Evolutionary conservation across 2,329 filamentous ascomycete species (phyloP).

Genomic region (Paramyrothecium sp.): DNA sequence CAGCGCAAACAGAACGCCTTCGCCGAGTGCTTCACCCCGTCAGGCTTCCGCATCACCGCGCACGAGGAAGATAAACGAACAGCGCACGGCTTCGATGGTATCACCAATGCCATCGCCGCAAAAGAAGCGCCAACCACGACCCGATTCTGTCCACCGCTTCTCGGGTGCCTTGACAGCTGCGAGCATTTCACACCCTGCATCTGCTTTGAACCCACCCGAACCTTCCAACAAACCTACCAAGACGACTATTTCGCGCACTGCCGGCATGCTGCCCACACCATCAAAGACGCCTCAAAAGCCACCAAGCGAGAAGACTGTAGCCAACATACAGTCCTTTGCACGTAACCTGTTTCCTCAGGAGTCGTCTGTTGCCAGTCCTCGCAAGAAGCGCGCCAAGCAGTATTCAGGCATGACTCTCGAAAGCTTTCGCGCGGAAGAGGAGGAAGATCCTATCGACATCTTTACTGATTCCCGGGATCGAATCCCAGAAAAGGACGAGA

Average conservation of each 20-base stretch:
- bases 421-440: slow-evolving; percentile 58
- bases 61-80: slow-evolving; percentile 28
- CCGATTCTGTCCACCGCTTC: slow-evolving; percentile 46
- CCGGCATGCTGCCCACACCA: slow-evolving; percentile 71
- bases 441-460: slow-evolving; percentile 63
- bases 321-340: slow-evolving; percentile 53
- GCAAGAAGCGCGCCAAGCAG: slow-evolving; percentile 57
- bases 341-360: slow-evolving; percentile 63
- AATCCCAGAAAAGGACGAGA: slow-evolving; percentile 65
- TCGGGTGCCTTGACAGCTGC: slow-evolving; percentile 44
- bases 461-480: slow-evolving; percentile 80
- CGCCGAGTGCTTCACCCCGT: slow-evolving; percentile 39
- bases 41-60: slow-evolving; percentile 27
- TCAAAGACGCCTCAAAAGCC: slow-evolving; percentile 74
- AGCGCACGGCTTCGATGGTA: slow-evolving; percentile 27
- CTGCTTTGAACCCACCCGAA: slow-evolving; percentile 35
- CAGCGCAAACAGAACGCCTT: slow-evolving; percentile 52
- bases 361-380: slow-evolving; percentile 57
- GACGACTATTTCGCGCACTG: slow-evolving; percentile 28
- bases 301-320: slow-evolving; percentile 46
- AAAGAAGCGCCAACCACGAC: slow-evolving; percentile 48
- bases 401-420: slow-evolving; percentile 53
- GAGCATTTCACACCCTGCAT: slow-evolving; percentile 39
- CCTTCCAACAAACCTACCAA: slow-evolving; percentile 20
- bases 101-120: slow-evolving; percentile 46